phyloP scores from a whole-genome alignment of 768 basidiomycete genomes.

The Russula griseocarnosa region DNA sequence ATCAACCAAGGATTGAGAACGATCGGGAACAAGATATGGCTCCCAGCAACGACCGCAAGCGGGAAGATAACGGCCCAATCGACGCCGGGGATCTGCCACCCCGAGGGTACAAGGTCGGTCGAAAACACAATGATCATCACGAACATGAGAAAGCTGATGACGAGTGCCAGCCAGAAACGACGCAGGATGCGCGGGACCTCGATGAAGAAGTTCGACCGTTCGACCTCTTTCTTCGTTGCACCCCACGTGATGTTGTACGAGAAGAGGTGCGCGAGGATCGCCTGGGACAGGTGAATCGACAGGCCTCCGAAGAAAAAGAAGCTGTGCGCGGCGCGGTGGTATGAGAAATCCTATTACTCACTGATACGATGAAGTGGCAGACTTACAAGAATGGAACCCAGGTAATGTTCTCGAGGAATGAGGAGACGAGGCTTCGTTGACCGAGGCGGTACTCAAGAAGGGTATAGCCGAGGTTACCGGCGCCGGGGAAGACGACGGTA shows the following conservation, averaged over 20 bases:
- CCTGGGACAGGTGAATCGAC: conserved; percentile 49
- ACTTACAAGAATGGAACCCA: conserved; percentile 76
- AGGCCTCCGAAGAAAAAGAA: conserved; percentile 59
- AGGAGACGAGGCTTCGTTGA: conserved; percentile 46
- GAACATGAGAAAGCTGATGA: conserved; percentile 49
- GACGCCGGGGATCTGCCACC: conserved; percentile 57
- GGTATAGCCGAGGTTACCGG: conserved; percentile 65
- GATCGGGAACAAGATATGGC: conserved; percentile 75
- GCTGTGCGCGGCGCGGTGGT: no score
- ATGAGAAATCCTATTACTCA: background rate
- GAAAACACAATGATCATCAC: conserved; percentile 55
- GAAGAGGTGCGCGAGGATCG: conserved; percentile 53
- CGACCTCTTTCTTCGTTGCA: conserved; percentile 75
- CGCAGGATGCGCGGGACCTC: conserved; percentile 82
- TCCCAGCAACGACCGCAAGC: conserved; percentile 58
- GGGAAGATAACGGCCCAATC: conserved; percentile 79
- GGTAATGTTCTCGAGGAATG: conserved; percentile 55
- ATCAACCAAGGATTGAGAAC: conserved; percentile 86
- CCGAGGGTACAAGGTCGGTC: conserved; percentile 52
- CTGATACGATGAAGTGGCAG: background rate
- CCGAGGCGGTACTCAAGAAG: conserved; percentile 67
- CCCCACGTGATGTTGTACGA: conserved; percentile 58
- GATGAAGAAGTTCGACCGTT: conserved; percentile 85
- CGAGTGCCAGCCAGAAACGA: conserved; percentile 67
- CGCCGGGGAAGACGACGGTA: conserved; percentile 62